Conservation (phyloP, 2,329 filamentous ascomycete genomes). For the Venturia asperata region DNA sequence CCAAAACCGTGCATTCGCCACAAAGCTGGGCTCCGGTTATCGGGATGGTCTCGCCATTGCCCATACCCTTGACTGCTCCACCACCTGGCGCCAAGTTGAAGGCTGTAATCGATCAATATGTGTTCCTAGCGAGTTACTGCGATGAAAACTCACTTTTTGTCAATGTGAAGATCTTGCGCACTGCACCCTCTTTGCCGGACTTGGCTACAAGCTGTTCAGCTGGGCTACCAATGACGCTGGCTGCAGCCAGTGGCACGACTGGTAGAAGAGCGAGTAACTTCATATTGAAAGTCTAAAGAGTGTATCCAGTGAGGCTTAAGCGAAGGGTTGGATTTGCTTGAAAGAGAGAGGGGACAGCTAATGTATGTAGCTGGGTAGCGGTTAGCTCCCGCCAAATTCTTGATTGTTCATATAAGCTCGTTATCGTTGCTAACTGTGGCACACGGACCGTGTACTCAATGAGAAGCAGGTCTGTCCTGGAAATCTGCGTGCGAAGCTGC, state of each 20-base stretch:
- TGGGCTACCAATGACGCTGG: background rate
- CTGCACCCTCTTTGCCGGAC: background rate
- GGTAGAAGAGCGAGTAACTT: background rate
- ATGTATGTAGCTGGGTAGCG: background rate
- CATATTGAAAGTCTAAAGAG: background rate
- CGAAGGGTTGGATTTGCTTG: background rate
- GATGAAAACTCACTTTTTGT: background rate
- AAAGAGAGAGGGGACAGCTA: background rate
- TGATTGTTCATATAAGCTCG: constrained; percentile 5
- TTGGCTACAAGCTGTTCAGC: background rate
- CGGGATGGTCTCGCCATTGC: background rate
- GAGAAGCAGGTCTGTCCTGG: background rate
- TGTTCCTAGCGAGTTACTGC: background rate
- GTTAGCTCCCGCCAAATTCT: background rate
- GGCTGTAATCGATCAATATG: background rate
- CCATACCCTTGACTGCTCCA: background rate
- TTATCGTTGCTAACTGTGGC: background rate
- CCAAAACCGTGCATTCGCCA: constrained; percentile 11
- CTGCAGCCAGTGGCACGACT: background rate
- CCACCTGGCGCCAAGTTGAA: background rate
- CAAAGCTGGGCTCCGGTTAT: background rate
- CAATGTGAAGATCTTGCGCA: background rate
- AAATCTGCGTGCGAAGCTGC: background rate
- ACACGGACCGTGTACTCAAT: background rate
- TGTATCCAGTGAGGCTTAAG: background rate